Percentiles rank a stretch among this genome's conserved stretches.
Conservation (phyloP, 2,329 filamentous ascomycete genomes). For the Fusarium tricinctum region DNA sequence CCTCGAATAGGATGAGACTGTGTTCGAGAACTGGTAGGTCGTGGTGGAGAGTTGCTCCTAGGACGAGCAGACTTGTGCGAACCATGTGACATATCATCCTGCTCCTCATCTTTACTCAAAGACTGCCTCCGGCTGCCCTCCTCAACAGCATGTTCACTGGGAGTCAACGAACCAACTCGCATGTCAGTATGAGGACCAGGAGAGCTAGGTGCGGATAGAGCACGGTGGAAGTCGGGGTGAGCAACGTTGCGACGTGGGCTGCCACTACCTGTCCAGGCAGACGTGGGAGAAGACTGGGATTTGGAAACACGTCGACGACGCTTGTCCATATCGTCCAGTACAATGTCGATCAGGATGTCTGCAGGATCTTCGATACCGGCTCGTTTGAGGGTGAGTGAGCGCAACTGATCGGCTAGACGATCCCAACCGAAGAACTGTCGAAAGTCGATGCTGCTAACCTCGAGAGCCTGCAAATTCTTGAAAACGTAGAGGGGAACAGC, state of each 20-base stretch:
- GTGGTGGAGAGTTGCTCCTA: constrained; percentile 84
- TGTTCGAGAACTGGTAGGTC: constrained; percentile 82
- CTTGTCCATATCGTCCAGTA: constrained; percentile 96
- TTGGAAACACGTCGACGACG: constrained; percentile 90
- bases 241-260: constrained; percentile 73
- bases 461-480: constrained; percentile 94
- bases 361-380: constrained; percentile 90
- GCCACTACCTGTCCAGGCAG: constrained; percentile 72
- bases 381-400: constrained; percentile 88
- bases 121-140: constrained; percentile 59
- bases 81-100: constrained; percentile 61
- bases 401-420: constrained; percentile 88
- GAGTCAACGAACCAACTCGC: constrained; percentile 71
- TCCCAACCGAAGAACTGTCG: constrained; percentile 99
- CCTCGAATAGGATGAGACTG: constrained; percentile 76
- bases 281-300: constrained; percentile 82
- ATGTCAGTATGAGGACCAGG: constrained; percentile 66
- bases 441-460: constrained; percentile 96
- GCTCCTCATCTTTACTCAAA: constrained; percentile 61
- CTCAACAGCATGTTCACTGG: constrained; percentile 65
- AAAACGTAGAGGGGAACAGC: constrained; percentile 97
- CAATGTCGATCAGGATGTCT: constrained; percentile 91
- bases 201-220: constrained; percentile 77
- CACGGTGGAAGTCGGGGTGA: constrained; percentile 73
- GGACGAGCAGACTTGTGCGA: constrained; percentile 65